Evolutionary conservation across 2,329 filamentous ascomycete species (phyloP).

Genomic region (Ophiognomonia clavigignenti-juglandacearum): DNA sequence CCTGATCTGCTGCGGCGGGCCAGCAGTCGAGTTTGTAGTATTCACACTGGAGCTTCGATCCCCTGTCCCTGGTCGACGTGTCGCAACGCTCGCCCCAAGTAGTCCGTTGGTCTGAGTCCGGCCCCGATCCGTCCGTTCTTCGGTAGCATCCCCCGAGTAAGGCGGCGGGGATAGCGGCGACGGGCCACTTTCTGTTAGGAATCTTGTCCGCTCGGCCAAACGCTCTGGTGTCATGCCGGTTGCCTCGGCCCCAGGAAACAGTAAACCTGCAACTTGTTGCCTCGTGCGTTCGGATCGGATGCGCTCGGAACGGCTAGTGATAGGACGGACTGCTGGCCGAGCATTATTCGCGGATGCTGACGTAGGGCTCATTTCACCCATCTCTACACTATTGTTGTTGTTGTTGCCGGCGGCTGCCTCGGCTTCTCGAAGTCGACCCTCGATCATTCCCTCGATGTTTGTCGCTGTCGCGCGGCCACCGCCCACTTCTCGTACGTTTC

Average conservation of each 20-base stretch:
- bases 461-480: conserved; percentile 40
- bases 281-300: conserved; percentile 40
- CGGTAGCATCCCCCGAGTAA: conserved; percentile 27
- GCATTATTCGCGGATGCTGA: conserved; percentile 13
- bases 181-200: conserved; percentile 39
- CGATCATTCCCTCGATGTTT: conserved; percentile 30
- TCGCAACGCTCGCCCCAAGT: background rate
- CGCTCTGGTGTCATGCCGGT: conserved; percentile 18
- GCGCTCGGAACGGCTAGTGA: conserved; percentile 38
- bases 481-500: conserved; percentile 51
- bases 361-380: conserved; percentile 24
- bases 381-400: conserved; percentile 18
- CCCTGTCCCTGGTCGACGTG: conserved; percentile 24
- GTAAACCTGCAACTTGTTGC: conserved; percentile 37
- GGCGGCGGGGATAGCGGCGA: conserved; percentile 38
- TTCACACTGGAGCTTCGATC: conserved; percentile 40
- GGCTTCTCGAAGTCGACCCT: conserved; percentile 14
- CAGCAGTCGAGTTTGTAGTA: conserved; percentile 40
- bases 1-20: conserved; percentile 48
- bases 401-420: no score
- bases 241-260: conserved; percentile 41
- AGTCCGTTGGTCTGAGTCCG: conserved; percentile 19
- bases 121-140: conserved; percentile 16
- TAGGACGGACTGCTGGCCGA: conserved; percentile 22
- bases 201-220: conserved; percentile 30